phyloP scores from a whole-genome alignment of 1,139 yeast genomes.

The Debaryomyces robertsiae region DNA sequence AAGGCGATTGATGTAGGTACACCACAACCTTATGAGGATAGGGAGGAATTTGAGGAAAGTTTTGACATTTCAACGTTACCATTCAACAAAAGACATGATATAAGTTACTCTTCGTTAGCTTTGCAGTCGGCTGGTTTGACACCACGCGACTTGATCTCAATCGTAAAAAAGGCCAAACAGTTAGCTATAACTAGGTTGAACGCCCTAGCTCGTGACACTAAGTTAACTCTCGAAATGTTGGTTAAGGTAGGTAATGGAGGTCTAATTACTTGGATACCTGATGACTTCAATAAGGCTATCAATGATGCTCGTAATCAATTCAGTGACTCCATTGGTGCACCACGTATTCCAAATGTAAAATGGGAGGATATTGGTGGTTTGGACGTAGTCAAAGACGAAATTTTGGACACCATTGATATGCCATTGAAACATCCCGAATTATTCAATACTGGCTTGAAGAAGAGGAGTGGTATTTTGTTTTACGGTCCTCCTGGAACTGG shows the following conservation, averaged over 20 bases:
- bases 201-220: conserved; percentile 22
- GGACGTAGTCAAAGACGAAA: conserved; percentile 86
- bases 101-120: conserved; percentile 62
- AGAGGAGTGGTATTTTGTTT: conserved; percentile 89
- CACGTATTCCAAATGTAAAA: conserved; percentile 88
- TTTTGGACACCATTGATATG: conserved; percentile 92
- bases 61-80: conserved; percentile 25
- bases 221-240: conserved; percentile 26
- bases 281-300: conserved; percentile 72
- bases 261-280: conserved; percentile 53
- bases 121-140: conserved; percentile 91
- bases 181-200: conserved; percentile 57
- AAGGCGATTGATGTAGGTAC: conserved; percentile 14
- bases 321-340: conserved; percentile 96
- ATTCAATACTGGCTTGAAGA: conserved; percentile 84
- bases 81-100: conserved; percentile 49
- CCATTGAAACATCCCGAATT: conserved; percentile 92
- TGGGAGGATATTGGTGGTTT: conserved; percentile 97
- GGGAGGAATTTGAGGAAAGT: conserved; percentile 22
- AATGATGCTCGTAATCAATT: conserved; percentile 83
- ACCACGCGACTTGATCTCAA: conserved; percentile 78
- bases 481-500: conserved; percentile 99
- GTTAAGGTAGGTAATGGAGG: conserved; percentile 55
- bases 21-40: conserved; percentile 19
- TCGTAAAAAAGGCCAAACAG: conserved; percentile 65